These are phyloP conservation scores for Zymoseptoria pseudotritici DNA, from an alignment of 2,329 filamentous ascomycete genomes.

Conservation along the genomic window DNA sequence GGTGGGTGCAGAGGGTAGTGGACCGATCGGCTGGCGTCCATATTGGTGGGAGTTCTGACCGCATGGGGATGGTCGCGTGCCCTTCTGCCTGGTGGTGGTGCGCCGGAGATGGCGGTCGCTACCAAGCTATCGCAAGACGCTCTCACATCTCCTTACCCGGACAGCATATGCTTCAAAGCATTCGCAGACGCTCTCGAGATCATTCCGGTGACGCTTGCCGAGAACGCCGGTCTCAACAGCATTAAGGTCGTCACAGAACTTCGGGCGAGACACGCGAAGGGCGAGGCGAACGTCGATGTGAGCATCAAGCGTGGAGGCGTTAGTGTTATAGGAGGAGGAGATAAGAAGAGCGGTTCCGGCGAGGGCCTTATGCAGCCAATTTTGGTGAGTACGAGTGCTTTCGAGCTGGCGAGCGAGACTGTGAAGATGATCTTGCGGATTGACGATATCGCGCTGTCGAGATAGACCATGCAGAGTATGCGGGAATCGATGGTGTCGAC, in stretches of 20 bases:
- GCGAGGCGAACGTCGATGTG: constrained; percentile 91
- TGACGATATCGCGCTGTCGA: constrained; percentile 54
- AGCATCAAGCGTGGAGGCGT: constrained; percentile 97
- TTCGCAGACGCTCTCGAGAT: constrained; percentile 98
- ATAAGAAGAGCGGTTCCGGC: constrained; percentile 24
- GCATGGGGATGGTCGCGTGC: constrained; percentile 51
- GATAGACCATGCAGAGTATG: constrained; percentile 11
- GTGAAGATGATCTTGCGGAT: constrained; percentile 87
- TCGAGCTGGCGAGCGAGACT: constrained; percentile 94
- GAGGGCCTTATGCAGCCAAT: constrained; percentile 81
- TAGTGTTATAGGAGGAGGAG: constrained; percentile 76
- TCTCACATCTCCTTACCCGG: constrained; percentile 77
- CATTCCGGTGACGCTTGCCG: constrained; percentile 89
- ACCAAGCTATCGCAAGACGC: constrained; percentile 76
- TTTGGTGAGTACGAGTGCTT: constrained; percentile 92
- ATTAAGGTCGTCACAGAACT: constrained; percentile 98
- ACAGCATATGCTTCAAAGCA: constrained; percentile 97
- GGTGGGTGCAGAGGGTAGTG: no score
- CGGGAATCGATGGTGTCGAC: background rate
- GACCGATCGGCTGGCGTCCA: no score
- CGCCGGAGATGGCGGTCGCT: constrained; percentile 93
- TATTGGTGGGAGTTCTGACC: no score
- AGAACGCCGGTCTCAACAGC: constrained; percentile 95
- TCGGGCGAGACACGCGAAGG: constrained; percentile 86
- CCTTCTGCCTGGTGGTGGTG: constrained; percentile 93